Conservation (phyloP, 1,139 yeast genomes). For the Dujonia santamariae region DNA sequence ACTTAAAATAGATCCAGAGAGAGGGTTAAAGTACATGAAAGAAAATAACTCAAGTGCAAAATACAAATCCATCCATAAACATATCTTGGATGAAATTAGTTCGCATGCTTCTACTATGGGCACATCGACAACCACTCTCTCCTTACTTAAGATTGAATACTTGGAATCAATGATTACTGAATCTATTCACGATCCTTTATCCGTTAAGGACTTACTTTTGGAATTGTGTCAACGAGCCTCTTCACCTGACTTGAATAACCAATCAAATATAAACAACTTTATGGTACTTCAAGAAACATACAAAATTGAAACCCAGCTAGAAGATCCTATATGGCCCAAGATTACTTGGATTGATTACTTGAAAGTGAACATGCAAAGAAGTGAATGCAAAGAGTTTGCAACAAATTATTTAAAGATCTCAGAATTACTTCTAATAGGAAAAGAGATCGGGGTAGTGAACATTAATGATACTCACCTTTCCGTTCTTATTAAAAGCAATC, state of each 20-base stretch:
- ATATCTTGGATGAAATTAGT: slow-evolving; percentile 29
- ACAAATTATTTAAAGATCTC: slow-evolving; percentile 30
- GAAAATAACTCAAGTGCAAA: slow-evolving; percentile 15
- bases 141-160: slow-evolving; percentile 31
- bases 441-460: background rate
- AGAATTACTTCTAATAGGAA: slow-evolving; percentile 23
- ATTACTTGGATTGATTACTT: slow-evolving; percentile 38
- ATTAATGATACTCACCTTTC: background rate
- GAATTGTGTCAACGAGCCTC: slow-evolving; percentile 3
- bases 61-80: slow-evolving; percentile 26
- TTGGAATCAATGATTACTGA: slow-evolving; percentile 30
- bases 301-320: slow-evolving; percentile 26
- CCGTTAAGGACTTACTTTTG: slow-evolving; percentile 6
- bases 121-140: slow-evolving; percentile 23
- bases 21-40: slow-evolving; percentile 31
- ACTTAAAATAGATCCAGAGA: slow-evolving; percentile 24
- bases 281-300: slow-evolving; percentile 25
- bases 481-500: background rate
- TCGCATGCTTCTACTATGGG: slow-evolving; percentile 15
- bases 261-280: slow-evolving; percentile 21
- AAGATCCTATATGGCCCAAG: slow-evolving; percentile 34
- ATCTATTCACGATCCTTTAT: background rate
- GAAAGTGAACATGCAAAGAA: slow-evolving; percentile 19
- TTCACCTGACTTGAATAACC: slow-evolving; percentile 11
- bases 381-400: slow-evolving; percentile 28